Evolutionary conservation across 192 early-diverging fungal species (phyloP).

Genomic region (Jimgerdemannia flammicorona): DNA sequence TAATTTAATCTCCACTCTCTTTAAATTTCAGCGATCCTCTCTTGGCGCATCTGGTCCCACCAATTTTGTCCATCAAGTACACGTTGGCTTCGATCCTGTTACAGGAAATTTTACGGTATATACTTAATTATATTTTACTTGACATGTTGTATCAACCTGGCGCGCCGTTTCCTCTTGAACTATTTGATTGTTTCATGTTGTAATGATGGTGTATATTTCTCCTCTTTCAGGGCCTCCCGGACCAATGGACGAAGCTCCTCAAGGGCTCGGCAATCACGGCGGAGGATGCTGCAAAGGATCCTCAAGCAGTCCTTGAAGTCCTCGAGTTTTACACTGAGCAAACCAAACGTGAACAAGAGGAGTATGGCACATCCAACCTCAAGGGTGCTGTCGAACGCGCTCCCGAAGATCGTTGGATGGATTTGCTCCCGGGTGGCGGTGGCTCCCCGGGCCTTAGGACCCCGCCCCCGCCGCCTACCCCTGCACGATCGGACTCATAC

Average conservation of each 20-base stretch:
- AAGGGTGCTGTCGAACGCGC: constrained; percentile 25
- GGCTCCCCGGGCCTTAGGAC: constrained; percentile 6
- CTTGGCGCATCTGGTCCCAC: constrained; percentile 79
- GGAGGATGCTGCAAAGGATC: constrained; percentile 97
- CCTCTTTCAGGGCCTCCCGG: constrained; percentile 74
- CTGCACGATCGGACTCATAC: constrained; percentile 24
- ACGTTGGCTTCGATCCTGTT: constrained; percentile 65
- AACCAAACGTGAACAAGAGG: constrained; percentile 48
- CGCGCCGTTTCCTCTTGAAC: not conserved
- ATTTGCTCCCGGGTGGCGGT: constrained; percentile 45
- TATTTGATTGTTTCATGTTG: not conserved
- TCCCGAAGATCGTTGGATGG: constrained; percentile 54
- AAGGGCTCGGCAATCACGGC: constrained; percentile 93
- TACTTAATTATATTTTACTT: not conserved
- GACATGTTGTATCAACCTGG: not conserved
- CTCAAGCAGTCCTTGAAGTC: constrained; percentile 96
- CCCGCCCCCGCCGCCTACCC: constrained; percentile 24
- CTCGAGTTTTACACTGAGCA: constrained; percentile 98
- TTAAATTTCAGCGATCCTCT: constrained; percentile 59
- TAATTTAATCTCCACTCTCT: no score
- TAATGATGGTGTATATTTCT: constrained; percentile 1
- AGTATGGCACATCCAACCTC: constrained; percentile 43
- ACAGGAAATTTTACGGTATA: constrained; percentile 57
- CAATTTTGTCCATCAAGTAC: constrained; percentile 85
- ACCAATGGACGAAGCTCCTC: constrained; percentile 91